These are phyloP conservation scores for Suhomyces anneliseae DNA, from an alignment of 1,139 yeast genomes.

Conservation along the genomic window DNA sequence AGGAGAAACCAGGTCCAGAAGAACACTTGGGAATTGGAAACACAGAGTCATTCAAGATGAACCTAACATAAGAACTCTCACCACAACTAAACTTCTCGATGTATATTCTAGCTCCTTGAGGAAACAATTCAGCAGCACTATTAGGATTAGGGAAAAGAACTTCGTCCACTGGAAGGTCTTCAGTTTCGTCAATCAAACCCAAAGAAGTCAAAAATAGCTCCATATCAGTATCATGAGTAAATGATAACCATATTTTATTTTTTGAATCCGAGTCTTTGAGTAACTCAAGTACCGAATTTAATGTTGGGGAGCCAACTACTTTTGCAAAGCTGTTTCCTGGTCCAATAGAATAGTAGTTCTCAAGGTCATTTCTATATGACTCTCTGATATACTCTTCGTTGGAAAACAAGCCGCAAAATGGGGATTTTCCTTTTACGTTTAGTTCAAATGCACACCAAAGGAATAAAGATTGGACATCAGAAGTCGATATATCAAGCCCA, in stretches of 20 bases:
- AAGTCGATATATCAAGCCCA: constrained; percentile 37
- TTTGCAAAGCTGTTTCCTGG: constrained; percentile 24
- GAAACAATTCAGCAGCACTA: constrained; percentile 48
- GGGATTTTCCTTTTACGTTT: constrained; percentile 46
- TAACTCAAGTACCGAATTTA: constrained; percentile 32
- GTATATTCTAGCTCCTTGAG: constrained; percentile 56
- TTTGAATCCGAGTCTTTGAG: constrained; percentile 26
- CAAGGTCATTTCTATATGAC: constrained; percentile 45
- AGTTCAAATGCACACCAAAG: constrained; percentile 55
- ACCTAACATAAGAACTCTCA: constrained; percentile 44
- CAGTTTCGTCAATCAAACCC: constrained; percentile 44
- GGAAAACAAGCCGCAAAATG: constrained; percentile 51
- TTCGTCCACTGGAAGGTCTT: constrained; percentile 29
- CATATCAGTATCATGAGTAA: constrained; percentile 62
- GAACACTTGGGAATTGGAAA: constrained; percentile 52
- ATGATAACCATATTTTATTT: constrained; percentile 45
- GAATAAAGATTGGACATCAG: constrained; percentile 42
- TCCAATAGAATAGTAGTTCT: constrained; percentile 33
- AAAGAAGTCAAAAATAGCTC: constrained; percentile 50
- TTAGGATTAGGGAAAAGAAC: constrained; percentile 43
- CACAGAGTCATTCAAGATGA: constrained; percentile 57
- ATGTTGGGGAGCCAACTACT: constrained; percentile 31
- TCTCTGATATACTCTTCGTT: constrained; percentile 46
- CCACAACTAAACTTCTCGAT: constrained; percentile 49
- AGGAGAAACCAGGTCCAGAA: constrained; percentile 59